Evolutionary conservation across 2,329 filamentous ascomycete genomes (phyloP).

Genomic region (Laburnicola sp.): DNA sequence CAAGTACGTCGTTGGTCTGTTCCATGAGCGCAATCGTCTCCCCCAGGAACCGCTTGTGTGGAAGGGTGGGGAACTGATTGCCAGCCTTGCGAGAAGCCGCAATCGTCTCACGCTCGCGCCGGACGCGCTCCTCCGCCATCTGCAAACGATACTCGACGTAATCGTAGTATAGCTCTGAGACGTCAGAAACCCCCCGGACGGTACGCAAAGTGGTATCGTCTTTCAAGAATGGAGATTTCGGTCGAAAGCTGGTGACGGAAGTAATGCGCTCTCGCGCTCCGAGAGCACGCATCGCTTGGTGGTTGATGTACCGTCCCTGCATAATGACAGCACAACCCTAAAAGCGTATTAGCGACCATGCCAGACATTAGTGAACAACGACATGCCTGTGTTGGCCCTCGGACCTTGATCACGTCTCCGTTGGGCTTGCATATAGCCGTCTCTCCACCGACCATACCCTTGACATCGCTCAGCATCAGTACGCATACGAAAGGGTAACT

Average conservation of each 20-base stretch:
- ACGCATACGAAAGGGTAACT: slow-evolving; percentile 71
- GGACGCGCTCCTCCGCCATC: slow-evolving; percentile 63
- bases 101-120: slow-evolving; percentile 47
- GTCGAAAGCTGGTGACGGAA: slow-evolving; percentile 68
- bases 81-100: slow-evolving; percentile 38
- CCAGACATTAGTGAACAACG: neutral
- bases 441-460: slow-evolving; percentile 66
- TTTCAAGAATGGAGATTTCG: slow-evolving; percentile 56
- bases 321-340: slow-evolving; percentile 66
- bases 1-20: slow-evolving; percentile 42
- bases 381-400: slow-evolving; percentile 62
- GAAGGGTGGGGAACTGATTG: slow-evolving; percentile 38
- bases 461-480: slow-evolving; percentile 67
- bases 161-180: slow-evolving; percentile 62
- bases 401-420: slow-evolving; percentile 60
- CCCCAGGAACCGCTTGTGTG: slow-evolving; percentile 42
- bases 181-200: slow-evolving; percentile 61
- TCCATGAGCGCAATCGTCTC: slow-evolving; percentile 39
- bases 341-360: slow-evolving; percentile 11
- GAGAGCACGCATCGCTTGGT: slow-evolving; percentile 63
- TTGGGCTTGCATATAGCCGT: slow-evolving; percentile 61
- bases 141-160: slow-evolving; percentile 66
- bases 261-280: slow-evolving; percentile 65
- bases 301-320: slow-evolving; percentile 68
- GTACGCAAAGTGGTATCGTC: slow-evolving; percentile 66